Evolutionary conservation across 345 rosid species (phyloP).

Genomic region (Dipteronia dyeriana): DNA sequence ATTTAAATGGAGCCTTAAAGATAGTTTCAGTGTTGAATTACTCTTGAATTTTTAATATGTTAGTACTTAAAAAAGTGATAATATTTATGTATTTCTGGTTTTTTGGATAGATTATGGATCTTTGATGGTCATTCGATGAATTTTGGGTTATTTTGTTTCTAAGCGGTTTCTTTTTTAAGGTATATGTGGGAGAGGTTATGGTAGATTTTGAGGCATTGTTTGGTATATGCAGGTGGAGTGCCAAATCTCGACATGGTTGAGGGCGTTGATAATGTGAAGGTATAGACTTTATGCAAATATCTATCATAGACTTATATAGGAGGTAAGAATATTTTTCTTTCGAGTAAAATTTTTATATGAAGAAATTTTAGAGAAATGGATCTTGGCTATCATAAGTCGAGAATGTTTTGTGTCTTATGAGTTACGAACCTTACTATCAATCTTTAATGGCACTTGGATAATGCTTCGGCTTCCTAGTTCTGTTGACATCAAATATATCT

Average conservation of each 20-base stretch:
- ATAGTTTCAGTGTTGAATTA: neutral
- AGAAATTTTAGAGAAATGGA: neutral
- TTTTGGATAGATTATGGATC: neutral
- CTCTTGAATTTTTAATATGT: neutral
- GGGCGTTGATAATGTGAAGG: slow-evolving; percentile 84
- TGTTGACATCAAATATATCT: neutral
- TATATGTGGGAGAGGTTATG: neutral
- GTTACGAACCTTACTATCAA: neutral
- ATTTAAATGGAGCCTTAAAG: neutral
- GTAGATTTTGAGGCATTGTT: neutral
- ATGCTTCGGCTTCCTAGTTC: neutral
- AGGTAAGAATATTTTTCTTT: neutral
- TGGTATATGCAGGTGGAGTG: slow-evolving; percentile 66
- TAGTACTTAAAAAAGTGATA: neutral
- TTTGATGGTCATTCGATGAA: slow-evolving; percentile 3
- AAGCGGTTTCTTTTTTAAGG: neutral
- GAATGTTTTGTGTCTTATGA: neutral
- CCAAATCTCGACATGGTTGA: slow-evolving; percentile 75
- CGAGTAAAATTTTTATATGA: neutral
- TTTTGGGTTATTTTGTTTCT: neutral
- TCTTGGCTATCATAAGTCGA: slow-evolving; percentile 2
- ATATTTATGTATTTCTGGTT: neutral
- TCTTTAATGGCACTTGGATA: neutral
- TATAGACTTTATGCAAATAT: slow-evolving; percentile 26
- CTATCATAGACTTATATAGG: neutral